Conservation (phyloP, 2,329 filamentous ascomycete species). For the Ophiostoma sp. region DNA sequence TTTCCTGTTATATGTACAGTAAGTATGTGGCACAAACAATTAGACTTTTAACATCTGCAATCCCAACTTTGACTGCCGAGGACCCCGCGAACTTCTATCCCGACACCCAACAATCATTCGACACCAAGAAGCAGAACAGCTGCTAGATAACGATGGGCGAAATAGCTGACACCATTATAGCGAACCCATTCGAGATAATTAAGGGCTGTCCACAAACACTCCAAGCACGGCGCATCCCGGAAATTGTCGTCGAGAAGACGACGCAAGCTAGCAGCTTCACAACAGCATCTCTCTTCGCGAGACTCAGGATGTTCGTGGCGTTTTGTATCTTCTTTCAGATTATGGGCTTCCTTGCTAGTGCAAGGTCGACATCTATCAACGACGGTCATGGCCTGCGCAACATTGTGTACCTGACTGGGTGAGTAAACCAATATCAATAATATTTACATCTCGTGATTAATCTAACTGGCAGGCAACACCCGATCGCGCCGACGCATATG, state of each 20-base stretch:
- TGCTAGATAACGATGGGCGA: background rate
- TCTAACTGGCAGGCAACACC: slow-evolving; percentile 41
- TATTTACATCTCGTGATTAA: too few species aligned
- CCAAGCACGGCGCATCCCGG: too few species aligned
- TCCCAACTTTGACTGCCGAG: background rate
- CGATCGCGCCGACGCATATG: slow-evolving; percentile 35
- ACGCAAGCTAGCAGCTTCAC: background rate
- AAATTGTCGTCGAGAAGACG: background rate
- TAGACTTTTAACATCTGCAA: background rate
- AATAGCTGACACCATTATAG: slow-evolving; percentile 12
- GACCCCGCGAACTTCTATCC: background rate
- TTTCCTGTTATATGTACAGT: background rate
- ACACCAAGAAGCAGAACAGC: background rate
- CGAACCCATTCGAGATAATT: background rate
- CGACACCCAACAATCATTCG: background rate
- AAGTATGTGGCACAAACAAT: background rate
- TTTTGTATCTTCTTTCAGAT: slow-evolving; percentile 15
- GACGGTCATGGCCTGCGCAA: slow-evolving; percentile 28
- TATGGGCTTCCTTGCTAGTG: slow-evolving; percentile 6
- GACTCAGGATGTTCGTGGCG: slow-evolving; percentile 11
- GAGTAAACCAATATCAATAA: slow-evolving; percentile 20
- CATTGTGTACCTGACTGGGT: slow-evolving; percentile 50
- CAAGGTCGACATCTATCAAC: background rate
- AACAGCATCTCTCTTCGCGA: background rate
- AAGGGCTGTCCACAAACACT: background rate